phyloP scores from a whole-genome alignment of 176 grass and related monocot genomes.

The Chloris gayana region DNA sequence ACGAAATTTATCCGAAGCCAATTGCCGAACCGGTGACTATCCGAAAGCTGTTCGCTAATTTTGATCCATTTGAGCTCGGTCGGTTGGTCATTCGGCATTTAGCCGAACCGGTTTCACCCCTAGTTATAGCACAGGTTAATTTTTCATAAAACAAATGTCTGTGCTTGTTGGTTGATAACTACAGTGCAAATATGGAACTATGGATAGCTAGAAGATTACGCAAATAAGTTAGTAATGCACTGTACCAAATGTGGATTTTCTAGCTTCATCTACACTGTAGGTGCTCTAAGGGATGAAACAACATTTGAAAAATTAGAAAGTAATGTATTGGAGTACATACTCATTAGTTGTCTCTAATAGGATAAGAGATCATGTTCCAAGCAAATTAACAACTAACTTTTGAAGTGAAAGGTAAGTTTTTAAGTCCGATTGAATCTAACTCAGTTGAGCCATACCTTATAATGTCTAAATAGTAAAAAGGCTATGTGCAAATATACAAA shows the following conservation, averaged over 20 bases:
- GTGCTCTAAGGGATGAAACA: not conserved
- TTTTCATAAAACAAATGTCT: not conserved
- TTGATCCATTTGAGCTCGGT: too few species aligned
- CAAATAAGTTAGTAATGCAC: not conserved
- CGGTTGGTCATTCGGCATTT: too few species aligned
- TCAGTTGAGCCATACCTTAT: not conserved
- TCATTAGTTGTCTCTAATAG: not conserved
- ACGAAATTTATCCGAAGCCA: too few species aligned
- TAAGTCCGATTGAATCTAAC: conserved; percentile 9
- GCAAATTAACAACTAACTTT: not conserved
- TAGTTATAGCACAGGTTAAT: not conserved
- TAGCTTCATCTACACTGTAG: not conserved
- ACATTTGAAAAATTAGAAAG: too few species aligned
- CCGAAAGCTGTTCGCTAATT: too few species aligned
- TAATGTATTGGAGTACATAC: not conserved
- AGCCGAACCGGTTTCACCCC: too few species aligned
- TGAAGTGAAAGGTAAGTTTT: not conserved
- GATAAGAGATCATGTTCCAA: not conserved
- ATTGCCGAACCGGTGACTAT: too few species aligned
- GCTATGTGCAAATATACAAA: not conserved
- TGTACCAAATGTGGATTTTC: not conserved
- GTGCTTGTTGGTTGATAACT: not conserved
- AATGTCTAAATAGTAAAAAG: conserved; percentile 4
- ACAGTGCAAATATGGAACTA: not conserved
- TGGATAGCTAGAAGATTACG: not conserved